Conservation (phyloP, 805 yeast genomes). For the Lipomyces lipofer region DNA sequence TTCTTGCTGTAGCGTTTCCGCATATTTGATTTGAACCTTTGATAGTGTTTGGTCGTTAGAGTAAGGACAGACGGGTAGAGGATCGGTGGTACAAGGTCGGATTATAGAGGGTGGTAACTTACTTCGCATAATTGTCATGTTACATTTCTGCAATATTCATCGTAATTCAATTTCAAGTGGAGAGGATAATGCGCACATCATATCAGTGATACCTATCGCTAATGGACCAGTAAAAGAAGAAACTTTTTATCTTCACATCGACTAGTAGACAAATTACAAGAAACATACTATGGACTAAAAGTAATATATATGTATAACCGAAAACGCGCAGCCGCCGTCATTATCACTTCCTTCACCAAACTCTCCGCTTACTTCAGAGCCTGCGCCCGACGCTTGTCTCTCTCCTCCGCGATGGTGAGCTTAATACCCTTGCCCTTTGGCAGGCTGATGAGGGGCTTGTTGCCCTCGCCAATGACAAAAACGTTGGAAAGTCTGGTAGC, state of each 20-base stretch:
- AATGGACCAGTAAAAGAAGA: too few species aligned
- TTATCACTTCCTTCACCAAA: conserved; percentile 5
- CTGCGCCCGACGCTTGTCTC: conserved; percentile 91
- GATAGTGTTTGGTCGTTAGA: too few species aligned
- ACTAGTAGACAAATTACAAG: conserved; percentile 8
- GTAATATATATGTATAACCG: conserved; percentile 4
- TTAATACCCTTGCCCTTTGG: conserved; percentile 99
- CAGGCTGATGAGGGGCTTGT: conserved; percentile 89
- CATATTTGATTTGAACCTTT: too few species aligned
- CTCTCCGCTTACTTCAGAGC: conserved; percentile 18
- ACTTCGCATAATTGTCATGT: too few species aligned
- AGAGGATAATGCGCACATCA: too few species aligned
- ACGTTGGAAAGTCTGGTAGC: conserved; percentile 94
- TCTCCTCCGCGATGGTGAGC: conserved; percentile 93
- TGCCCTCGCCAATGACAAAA: conserved; percentile 92
- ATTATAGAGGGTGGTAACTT: too few species aligned
- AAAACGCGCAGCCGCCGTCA: conserved; percentile 1
- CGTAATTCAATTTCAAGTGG: too few species aligned
- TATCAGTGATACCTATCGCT: too few species aligned
- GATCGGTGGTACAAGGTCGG: too few species aligned
- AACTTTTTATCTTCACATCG: conserved; percentile 3
- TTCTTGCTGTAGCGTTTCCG: too few species aligned
- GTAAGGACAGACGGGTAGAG: too few species aligned
- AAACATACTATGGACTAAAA: background rate
- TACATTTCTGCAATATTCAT: too few species aligned